Conservation (phyloP, 129 eudicot species). For the Helianthus annuus region HanXRQr2.0-SUNRISE NC_035436.2:190951963-190952462, state of each 20-base stretch:
- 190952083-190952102: slow-evolving; percentile 95
- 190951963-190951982: too few relatives aligned
- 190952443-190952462: not conserved
- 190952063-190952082: slow-evolving; percentile 97
- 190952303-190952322: not conserved
- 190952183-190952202: slow-evolving; percentile 92
- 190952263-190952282: slow-evolving; percentile 1
- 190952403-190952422: slow-evolving; percentile 94
- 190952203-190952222: slow-evolving; percentile 96
- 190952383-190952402: slow-evolving; percentile 88
- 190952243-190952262: slow-evolving; percentile 61
- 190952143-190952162: slow-evolving; percentile 97
- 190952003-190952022: not conserved
- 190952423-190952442: slow-evolving; percentile 53
- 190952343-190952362: slow-evolving; percentile 80
- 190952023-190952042: slow-evolving; percentile 11
- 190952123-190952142: slow-evolving; percentile 99
- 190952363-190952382: slow-evolving; percentile 93
- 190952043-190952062: slow-evolving; percentile 98
- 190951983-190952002: not conserved
- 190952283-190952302: not conserved
- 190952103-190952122: slow-evolving; percentile 95
- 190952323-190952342: slow-evolving; percentile 54
- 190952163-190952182: slow-evolving; percentile 89
- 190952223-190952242: slow-evolving; percentile 80